Base-by-base conservation (phyloP, 2,329 filamentous ascomycete genomes). In the Penicillium verrucosum region DNA sequence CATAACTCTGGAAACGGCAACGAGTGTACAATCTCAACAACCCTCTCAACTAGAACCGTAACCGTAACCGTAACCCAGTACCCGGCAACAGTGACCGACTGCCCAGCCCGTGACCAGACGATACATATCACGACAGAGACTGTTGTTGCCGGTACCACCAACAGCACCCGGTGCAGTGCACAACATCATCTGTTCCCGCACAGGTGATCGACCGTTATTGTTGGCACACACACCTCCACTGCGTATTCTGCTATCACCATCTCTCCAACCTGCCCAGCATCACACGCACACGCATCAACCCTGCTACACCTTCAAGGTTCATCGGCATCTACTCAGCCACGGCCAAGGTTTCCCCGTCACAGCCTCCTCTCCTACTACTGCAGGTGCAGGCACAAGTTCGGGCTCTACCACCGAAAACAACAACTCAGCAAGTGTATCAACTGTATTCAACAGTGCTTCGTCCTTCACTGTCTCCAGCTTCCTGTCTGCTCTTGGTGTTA, bases 121-220 rank as follows among this genome's bases (percentile, higher is more conserved):
- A 63, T 57, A 21, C 56, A 52, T 3, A 21, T 58, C 21, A 53
- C 57, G 2, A 63, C 61, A 8, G 66, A 67, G 62, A 58, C 60
- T 23, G 23, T 53, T 14, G 62, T 67, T 51, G 63, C 61, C 14
- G 58, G 60, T 29, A 62, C 53, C 29, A 62, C 67, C 47, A 21
- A 56, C 41, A 1, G 41, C n/a, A 32, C 9, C 41, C 29, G 34
- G 25, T 7, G 38, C 18, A 3, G 40, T 21, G 14, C 32, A 45
- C 12, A 37, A 37, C n/a, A 27, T 27, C 42, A 6, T 25, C 46
- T 5, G 21, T 46, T 23, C 34, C 51, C n/a, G 42, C 34, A n/a
- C 42, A 45, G 30, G 44, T 40, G 0, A 37, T 18, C 49, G 2
- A 23, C 30, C 11, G 6, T 40, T 18, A 9, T 47, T 25, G 34